These are phyloP conservation scores for Zygoascus bituminiphila DNA, from an alignment of 805 yeast species.

Conservation along the genomic window DNA sequence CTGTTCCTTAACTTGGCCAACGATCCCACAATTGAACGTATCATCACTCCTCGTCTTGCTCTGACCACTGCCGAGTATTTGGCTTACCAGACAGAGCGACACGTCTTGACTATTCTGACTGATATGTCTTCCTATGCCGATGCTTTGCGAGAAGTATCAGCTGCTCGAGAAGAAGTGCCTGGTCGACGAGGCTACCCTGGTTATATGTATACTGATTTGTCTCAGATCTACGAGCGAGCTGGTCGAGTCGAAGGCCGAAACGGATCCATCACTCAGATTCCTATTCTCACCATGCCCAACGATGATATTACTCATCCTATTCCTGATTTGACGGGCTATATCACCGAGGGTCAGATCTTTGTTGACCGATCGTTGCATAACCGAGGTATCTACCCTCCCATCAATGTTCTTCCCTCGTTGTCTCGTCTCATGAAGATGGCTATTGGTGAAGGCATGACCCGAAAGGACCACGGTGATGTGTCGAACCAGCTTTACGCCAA, in stretches of 20 bases:
- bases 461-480: constrained; percentile 99
- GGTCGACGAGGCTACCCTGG: constrained; percentile 99
- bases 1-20: constrained; percentile 95
- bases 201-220: constrained; percentile 99
- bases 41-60: constrained; percentile 97
- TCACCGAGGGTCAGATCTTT: constrained; percentile 98
- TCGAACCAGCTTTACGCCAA: constrained; percentile 98
- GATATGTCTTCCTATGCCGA: constrained; percentile 99
- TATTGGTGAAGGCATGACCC: constrained; percentile 99
- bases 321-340: constrained; percentile 99
- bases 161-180: constrained; percentile 99
- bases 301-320: constrained; percentile 99
- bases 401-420: constrained; percentile 93
- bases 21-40: constrained; percentile 99
- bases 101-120: constrained; percentile 93
- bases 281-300: constrained; percentile 98
- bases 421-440: constrained; percentile 99
- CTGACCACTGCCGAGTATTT: constrained; percentile 96
- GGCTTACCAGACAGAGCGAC: constrained; percentile 99
- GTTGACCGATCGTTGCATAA: constrained; percentile 94
- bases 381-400: constrained; percentile 98
- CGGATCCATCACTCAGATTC: constrained; percentile 98
- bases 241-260: constrained; percentile 99
- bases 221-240: constrained; percentile 98
- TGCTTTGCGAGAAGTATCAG: constrained; percentile 98